Conservation (phyloP, 306 rosid genomes). For the Hippophae gyantsensis region DNA sequence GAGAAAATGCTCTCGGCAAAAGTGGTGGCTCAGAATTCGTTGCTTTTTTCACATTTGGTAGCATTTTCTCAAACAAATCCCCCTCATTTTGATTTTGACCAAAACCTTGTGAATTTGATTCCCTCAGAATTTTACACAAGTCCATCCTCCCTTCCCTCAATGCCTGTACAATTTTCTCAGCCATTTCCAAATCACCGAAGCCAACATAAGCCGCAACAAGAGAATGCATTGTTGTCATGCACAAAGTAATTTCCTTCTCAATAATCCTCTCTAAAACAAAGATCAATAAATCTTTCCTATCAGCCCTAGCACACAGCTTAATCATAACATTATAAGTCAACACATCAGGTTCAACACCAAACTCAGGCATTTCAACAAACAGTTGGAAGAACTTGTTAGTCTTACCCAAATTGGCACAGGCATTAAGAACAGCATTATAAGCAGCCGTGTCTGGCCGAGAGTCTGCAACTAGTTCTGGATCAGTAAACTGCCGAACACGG, state of each 20-base stretch:
- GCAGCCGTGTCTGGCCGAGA: constrained; percentile 87
- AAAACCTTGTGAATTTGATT: constrained; percentile 21
- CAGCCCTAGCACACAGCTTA: constrained; percentile 58
- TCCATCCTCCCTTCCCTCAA: constrained; percentile 83
- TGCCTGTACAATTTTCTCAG: constrained; percentile 79
- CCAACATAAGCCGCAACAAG: constrained; percentile 80
- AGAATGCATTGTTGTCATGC: constrained; percentile 66
- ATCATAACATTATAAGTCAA: constrained; percentile 68
- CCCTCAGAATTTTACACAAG: constrained; percentile 53
- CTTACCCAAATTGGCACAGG: constrained; percentile 71
- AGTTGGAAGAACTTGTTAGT: constrained; percentile 53
- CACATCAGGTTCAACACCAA: constrained; percentile 53
- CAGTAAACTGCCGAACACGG: constrained; percentile 40
- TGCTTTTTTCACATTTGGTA: constrained; percentile 43
- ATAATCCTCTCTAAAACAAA: constrained; percentile 72
- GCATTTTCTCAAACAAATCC: constrained; percentile 51
- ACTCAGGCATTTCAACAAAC: constrained; percentile 77
- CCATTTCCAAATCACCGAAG: constrained; percentile 59
- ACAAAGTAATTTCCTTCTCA: constrained; percentile 42
- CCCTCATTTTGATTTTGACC: constrained; percentile 9
- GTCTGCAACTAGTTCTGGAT: constrained; percentile 34
- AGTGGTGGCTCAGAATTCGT: constrained; percentile 39
- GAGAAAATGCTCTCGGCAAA: constrained; percentile 50
- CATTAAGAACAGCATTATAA: constrained; percentile 72
- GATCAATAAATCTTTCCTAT: constrained; percentile 60